These are phyloP conservation scores for Bretziella fagacearum DNA, from an alignment of 2,329 filamentous ascomycete genomes.

Conservation along the genomic window DNA sequence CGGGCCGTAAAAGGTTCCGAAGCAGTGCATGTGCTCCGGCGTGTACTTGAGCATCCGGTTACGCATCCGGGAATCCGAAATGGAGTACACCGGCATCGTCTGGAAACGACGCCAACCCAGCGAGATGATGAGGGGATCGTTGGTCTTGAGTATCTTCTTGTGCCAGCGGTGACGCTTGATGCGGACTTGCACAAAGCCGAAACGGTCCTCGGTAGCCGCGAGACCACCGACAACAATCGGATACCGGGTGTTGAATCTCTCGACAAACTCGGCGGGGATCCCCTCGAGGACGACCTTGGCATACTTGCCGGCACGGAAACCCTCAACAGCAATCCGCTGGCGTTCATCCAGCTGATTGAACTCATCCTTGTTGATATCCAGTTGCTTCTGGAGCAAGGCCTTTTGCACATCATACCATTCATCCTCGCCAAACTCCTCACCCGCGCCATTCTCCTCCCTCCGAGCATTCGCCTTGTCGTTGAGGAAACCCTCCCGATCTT, in stretches of 20 bases:
- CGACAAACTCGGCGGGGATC: constrained; percentile 80
- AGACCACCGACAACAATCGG: constrained; percentile 86
- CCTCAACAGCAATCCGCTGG: constrained; percentile 72
- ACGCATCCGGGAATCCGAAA: constrained; percentile 78
- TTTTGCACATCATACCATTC: constrained; percentile 99
- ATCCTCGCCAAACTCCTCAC: constrained; percentile 84
- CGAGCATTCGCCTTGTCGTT: constrained; percentile 72
- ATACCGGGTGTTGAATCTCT: constrained; percentile 61
- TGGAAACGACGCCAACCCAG: constrained; percentile 95
- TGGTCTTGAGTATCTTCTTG: constrained; percentile 97
- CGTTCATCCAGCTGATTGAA: constrained; percentile 74
- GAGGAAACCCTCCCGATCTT: constrained; percentile 89
- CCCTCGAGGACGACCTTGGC: constrained; percentile 77
- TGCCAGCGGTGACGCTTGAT: constrained; percentile 98
- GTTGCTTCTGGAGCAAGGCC: constrained; percentile 81
- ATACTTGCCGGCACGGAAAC: constrained; percentile 82
- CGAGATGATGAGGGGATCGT: constrained; percentile 92
- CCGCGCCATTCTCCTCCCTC: constrained; percentile 45
- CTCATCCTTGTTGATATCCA: constrained; percentile 91
- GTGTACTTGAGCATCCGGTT: constrained; percentile 99
- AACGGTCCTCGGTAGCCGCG: constrained; percentile 82
- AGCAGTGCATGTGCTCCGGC: constrained; percentile 98
- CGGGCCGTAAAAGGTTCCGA: constrained; percentile 86
- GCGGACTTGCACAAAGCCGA: constrained; percentile 85
- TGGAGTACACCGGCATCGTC: constrained; percentile 80